These are phyloP conservation scores for Prunus yedoensis DNA, from an alignment of 331 rosid species.

Conservation along the genomic window DNA sequence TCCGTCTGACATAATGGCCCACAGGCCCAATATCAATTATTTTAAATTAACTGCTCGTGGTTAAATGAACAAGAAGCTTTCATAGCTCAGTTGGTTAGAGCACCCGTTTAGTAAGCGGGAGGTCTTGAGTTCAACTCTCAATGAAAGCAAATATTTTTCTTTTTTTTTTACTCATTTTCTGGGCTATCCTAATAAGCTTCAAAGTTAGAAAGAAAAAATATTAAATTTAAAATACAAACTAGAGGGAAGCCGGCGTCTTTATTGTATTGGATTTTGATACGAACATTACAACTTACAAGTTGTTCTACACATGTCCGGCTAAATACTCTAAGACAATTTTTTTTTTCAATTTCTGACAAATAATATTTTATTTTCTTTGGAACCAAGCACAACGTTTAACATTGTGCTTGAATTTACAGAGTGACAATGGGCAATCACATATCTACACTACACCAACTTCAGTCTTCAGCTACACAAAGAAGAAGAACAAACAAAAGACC, in stretches of 20 bases:
- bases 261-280: not conserved
- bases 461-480: not conserved
- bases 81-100: slow-evolving; percentile 56
- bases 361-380: not conserved
- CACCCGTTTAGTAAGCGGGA: slow-evolving; percentile 82
- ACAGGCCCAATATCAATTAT: too few relatives aligned
- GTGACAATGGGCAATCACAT: not conserved
- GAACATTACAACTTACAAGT: not conserved
- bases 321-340: not conserved
- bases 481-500: slow-evolving; percentile 14
- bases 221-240: not conserved
- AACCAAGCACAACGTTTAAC: not conserved
- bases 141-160: slow-evolving; percentile 21
- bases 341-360: not conserved
- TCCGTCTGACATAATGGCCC: too few relatives aligned
- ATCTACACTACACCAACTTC: not conserved
- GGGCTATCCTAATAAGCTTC: too few relatives aligned
- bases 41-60: too few relatives aligned
- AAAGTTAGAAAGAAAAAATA: too few relatives aligned
- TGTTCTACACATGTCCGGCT: not conserved
- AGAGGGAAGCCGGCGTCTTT: not conserved
- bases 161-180: too few relatives aligned
- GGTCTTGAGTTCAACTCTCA: slow-evolving; percentile 87
- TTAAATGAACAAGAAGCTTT: not conserved
- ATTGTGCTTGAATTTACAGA: not conserved